Evolutionary conservation across 2,329 filamentous ascomycete species (phyloP), one percentile per base, ranked within the genome.

Genomic region (Orbilia blumenaviensis): DNA sequence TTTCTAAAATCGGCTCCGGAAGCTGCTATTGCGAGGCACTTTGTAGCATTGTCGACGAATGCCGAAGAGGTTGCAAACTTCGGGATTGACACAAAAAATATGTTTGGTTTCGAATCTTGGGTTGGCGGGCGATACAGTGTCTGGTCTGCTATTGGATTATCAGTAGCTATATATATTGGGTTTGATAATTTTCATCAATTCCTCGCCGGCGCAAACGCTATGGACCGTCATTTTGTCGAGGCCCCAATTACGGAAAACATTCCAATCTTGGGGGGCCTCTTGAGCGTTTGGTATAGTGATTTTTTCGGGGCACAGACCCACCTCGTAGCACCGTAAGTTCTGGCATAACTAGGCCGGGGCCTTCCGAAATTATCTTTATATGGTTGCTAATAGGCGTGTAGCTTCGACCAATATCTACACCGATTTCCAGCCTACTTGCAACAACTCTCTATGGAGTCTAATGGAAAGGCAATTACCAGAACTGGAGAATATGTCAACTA

Each of bases 81-180:
- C 81, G 95, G 95, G 79, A 99, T 99, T 82, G 94, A 98, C 86
- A 91, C 90, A 85, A 94, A 94, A 88, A 99, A 98, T 88, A 99
- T 99, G 95, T 99, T 99, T 82, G 94, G 93, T 81, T 99, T 99
- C 83, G 94, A 94, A 85, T 96, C 92, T 85, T 99, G 95, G 95
- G 94, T 98, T 62, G 95, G 95, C 83, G 95, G 95, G 71, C 92
- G 95, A 76, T 99, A 99, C 89, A 97, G 93, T 76, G 95, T 99
- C 80, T 99, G 95, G 95, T 97, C 93, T 80, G 95, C 95, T 83
- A 99, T 99, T 82, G 95, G 95, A 80, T 87, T 99, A 78, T 97
- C 93, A 78, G 94, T 99, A 71, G 91, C 91, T 80, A 88, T 99
- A 79, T 97, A 97, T 87, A 91, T 99, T 83, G 95, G 95, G 83